Percentiles rank a stretch among this genome's conserved stretches.
Conservation (phyloP, 2,329 filamentous ascomycete genomes). For the Aspergillus thermomutatus region DNA sequence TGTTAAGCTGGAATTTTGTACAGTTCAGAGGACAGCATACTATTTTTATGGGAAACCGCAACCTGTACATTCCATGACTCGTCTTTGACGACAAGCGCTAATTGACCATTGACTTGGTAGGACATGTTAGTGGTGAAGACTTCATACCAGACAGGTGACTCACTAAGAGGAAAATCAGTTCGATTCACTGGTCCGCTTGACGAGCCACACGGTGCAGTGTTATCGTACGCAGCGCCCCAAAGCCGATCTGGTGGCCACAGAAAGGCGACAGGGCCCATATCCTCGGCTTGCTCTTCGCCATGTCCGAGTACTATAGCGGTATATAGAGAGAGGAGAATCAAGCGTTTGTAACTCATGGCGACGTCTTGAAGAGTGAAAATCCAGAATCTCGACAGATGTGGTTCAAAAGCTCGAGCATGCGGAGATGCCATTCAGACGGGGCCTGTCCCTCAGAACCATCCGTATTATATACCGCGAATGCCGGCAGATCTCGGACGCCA, state of each 20-base stretch:
- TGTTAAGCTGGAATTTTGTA: neutral
- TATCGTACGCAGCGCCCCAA: slow-evolving; percentile 55
- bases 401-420: too few relatives aligned
- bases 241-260: slow-evolving; percentile 58
- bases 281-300: slow-evolving; percentile 17
- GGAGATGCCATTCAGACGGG: too few relatives aligned
- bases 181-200: slow-evolving; percentile 46
- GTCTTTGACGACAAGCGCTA: slow-evolving; percentile 54
- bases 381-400: too few relatives aligned
- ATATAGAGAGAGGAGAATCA: slow-evolving; percentile 8
- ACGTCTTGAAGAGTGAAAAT: too few relatives aligned
- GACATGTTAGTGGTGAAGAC: neutral
- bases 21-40: slow-evolving; percentile 34
- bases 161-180: slow-evolving; percentile 56
- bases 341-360: slow-evolving; percentile 1
- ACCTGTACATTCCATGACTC: slow-evolving; percentile 55
- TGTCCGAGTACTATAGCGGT: neutral
- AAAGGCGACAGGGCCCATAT: slow-evolving; percentile 58
- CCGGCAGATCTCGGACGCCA: too few relatives aligned
- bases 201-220: slow-evolving; percentile 57
- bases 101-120: slow-evolving; percentile 49
- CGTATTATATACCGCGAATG: too few relatives aligned
- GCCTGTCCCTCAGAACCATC: neutral
- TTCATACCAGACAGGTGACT: slow-evolving; percentile 17
- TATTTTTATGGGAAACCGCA: slow-evolving; percentile 51